Evolutionary conservation across 306 rosid genomes (phyloP).

Genomic region (Trifolium subterraneum): DNA sequence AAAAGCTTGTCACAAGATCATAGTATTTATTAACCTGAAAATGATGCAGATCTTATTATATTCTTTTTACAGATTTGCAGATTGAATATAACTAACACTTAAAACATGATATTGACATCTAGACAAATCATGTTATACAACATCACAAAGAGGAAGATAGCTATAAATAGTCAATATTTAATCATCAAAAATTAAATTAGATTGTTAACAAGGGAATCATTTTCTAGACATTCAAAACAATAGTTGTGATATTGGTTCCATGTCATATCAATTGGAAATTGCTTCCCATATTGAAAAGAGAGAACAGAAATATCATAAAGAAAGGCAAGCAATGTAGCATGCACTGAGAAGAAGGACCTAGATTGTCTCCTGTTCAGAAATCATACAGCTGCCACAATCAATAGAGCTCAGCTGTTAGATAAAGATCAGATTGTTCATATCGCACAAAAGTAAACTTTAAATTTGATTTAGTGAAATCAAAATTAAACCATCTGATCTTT

Average conservation of each 20-base stretch:
- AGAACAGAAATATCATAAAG: slow-evolving; percentile 13
- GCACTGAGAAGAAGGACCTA: slow-evolving; percentile 12
- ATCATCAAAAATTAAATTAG: background rate
- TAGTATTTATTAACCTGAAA: slow-evolving; percentile 93
- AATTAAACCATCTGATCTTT: background rate
- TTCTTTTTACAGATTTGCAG: too few relatives aligned
- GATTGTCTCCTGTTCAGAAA: background rate
- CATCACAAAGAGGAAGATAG: slow-evolving; percentile 22
- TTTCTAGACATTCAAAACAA: background rate
- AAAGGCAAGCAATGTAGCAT: background rate
- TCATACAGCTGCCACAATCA: background rate
- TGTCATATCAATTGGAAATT: slow-evolving; percentile 9
- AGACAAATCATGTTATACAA: slow-evolving; percentile 27
- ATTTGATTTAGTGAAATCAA: background rate
- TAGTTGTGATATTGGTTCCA: background rate
- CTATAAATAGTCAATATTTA: background rate
- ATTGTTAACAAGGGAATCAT: too few relatives aligned
- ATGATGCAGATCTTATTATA: slow-evolving; percentile 31
- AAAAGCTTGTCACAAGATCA: slow-evolving; percentile 92
- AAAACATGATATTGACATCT: slow-evolving; percentile 4
- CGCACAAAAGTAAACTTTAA: background rate
- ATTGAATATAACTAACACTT: background rate
- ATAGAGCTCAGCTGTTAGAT: background rate
- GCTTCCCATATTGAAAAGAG: background rate
- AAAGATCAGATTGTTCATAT: background rate